These are phyloP conservation scores for Pseudogymnoascus sp. DNA, from an alignment of 2,329 filamentous ascomycete genomes.

Conservation along the genomic window DNA sequence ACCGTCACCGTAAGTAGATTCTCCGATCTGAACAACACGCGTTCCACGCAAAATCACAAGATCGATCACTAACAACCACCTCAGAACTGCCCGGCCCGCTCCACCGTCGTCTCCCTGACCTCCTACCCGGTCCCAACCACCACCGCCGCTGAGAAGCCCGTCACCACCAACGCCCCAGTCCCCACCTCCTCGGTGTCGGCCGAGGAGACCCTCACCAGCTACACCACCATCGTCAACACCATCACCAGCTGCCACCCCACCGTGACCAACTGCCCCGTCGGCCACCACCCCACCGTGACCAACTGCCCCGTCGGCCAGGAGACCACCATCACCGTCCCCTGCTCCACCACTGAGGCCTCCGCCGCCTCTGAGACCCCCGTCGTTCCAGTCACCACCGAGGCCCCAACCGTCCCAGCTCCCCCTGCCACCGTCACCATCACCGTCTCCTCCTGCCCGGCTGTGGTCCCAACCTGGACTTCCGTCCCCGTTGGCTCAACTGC, in stretches of 20 bases:
- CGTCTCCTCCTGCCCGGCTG: conserved; percentile 32
- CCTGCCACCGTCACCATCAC: conserved; percentile 29
- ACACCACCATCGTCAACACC: conserved; percentile 12
- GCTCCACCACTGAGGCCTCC: conserved; percentile 22
- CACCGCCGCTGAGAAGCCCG: not conserved
- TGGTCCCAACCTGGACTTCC: conserved; percentile 15
- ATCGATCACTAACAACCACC: conserved; percentile 6
- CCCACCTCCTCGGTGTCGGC: no score
- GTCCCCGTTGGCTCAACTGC: not conserved
- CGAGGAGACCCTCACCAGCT: conserved; percentile 6
- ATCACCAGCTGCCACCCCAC: conserved; percentile 14
- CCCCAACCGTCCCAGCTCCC: conserved; percentile 8
- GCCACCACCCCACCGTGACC: conserved; percentile 12
- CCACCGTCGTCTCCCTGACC: conserved; percentile 19
- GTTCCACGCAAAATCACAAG: not conserved
- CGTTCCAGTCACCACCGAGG: conserved; percentile 18
- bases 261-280: conserved; percentile 8
- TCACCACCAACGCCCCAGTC: not conserved
- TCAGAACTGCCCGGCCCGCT: conserved; percentile 16
- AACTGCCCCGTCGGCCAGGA: conserved; percentile 11
- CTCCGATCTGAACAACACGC: not conserved
- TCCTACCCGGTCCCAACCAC: conserved; percentile 17
- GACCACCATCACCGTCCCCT: conserved; percentile 20
- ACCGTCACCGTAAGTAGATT: conserved; percentile 29
- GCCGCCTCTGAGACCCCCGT: conserved; percentile 21